These are phyloP conservation scores for Aspergillus sp. DNA, from an alignment of 2,329 filamentous ascomycete genomes.

Conservation along the genomic window DNA sequence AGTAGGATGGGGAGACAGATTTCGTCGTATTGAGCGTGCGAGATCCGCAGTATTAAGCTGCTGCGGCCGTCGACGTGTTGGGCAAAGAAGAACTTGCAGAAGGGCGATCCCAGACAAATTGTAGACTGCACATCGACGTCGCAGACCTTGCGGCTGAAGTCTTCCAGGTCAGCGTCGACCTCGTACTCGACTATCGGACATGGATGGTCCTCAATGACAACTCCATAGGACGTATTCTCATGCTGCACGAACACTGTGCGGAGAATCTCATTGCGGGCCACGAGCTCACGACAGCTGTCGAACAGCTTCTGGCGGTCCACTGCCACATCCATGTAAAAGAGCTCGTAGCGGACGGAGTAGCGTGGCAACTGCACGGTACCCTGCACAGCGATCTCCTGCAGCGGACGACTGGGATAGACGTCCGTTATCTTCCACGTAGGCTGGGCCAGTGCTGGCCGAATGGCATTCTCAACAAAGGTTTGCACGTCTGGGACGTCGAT, in stretches of 20 bases:
- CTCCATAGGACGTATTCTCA: constrained; percentile 2
- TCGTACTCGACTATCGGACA: constrained; percentile 46
- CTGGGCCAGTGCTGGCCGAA: not conserved
- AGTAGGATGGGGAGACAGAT: constrained; percentile 59
- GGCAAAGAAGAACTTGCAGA: constrained; percentile 54
- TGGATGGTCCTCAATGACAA: constrained; percentile 28
- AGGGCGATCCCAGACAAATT: constrained; percentile 54
- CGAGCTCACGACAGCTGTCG: constrained; percentile 50
- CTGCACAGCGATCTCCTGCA: constrained; percentile 57
- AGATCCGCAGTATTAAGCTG: constrained; percentile 52
- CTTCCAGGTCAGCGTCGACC: constrained; percentile 44
- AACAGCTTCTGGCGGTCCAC: constrained; percentile 49
- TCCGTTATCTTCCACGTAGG: constrained; percentile 40
- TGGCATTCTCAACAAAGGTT: not conserved
- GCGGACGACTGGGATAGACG: constrained; percentile 52
- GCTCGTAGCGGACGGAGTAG: constrained; percentile 60
- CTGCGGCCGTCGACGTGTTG: not conserved
- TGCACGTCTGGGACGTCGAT: not conserved
- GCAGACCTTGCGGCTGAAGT: constrained; percentile 49
- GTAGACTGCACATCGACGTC: constrained; percentile 49
- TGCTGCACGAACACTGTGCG: constrained; percentile 57
- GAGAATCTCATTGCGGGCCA: constrained; percentile 56
- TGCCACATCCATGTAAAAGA: constrained; percentile 54
- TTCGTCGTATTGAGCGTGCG: constrained; percentile 63
- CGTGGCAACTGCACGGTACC: constrained; percentile 57